A percentile compares a stretch with the other conserved stretches of the same genome.
phyloP scores from a whole-genome alignment of 2,329 filamentous ascomycete species.

The Hymenoscyphus occultus region DNA sequence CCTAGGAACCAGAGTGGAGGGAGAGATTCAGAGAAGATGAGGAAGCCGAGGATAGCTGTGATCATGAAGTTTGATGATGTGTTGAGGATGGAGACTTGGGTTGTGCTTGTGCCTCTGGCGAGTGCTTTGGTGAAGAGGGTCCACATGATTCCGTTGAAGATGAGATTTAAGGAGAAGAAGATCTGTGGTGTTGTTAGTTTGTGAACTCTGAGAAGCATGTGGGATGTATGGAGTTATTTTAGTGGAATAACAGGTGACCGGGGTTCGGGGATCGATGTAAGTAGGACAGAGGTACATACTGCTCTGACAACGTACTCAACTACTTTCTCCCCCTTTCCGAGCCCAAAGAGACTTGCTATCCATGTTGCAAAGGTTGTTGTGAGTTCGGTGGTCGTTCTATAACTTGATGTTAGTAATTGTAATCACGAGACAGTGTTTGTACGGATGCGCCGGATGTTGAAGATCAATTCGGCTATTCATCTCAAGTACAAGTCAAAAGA shows the following conservation, averaged over 20 bases:
- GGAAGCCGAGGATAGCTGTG: constrained; percentile 67
- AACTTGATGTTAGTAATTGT: constrained; percentile 9
- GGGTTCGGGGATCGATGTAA: background rate
- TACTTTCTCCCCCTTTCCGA: constrained; percentile 44
- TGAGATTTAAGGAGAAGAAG: constrained; percentile 65
- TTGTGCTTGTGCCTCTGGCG: constrained; percentile 70
- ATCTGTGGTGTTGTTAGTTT: constrained; percentile 32
- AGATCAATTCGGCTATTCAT: background rate
- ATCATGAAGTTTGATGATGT: constrained; percentile 79
- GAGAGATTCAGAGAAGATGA: constrained; percentile 69
- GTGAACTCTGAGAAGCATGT: background rate
- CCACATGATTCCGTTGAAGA: constrained; percentile 61
- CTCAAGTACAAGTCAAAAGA: background rate
- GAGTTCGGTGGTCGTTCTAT: constrained; percentile 53
- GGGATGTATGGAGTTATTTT: background rate
- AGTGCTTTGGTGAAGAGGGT: constrained; percentile 76
- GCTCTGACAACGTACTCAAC: constrained; percentile 50
- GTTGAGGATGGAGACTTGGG: constrained; percentile 78
- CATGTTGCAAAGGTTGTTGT: constrained; percentile 50
- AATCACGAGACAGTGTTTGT: background rate
- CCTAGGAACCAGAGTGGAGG: constrained; percentile 76
- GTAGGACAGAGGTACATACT: constrained; percentile 38
- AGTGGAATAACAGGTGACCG: background rate
- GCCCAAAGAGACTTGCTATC: constrained; percentile 44
- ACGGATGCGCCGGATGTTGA: background rate